Evolutionary conservation across 495 filamentous ascomycete genomes (phyloP), one percentile per base, ranked within the genome.

Genomic region (Penicilliopsis zonata): DNA sequence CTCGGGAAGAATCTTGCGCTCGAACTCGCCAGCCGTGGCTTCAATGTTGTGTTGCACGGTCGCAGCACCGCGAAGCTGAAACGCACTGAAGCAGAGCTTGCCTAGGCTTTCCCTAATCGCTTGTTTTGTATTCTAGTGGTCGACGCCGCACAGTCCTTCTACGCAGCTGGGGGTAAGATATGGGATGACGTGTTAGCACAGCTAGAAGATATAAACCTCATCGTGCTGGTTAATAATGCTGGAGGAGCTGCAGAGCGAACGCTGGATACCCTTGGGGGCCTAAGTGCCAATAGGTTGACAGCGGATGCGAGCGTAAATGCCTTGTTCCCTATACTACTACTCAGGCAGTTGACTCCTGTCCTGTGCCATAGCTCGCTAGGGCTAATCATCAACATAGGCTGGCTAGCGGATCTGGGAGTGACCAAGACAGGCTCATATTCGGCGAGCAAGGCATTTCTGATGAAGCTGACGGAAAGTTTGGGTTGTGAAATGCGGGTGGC

Each of bases 1-100:
- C 76, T 80, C 20, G 75, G 75, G n/a, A 57, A 55, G 20, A 55
- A 49, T 0, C 54, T 74, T 26, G 49, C 53, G 10, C 42, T 62
- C 20, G 66, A 72, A 36, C 59, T 75, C 28, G 67, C 65, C n/a
- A 27, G 23, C 0, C 42, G 49, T 9, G 72, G 72, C 15, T 77
- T 77, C 59, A 72, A 71, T 38, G 62, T 76, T 10, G 48, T 74
- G 4, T 36, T 77, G 5, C 70, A 76, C 44, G 72, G 72, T 10
- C 62, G 70, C 17, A 72, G 67, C 33, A 29, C 30, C 4, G 20
- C 38, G 15, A 76, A 75, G 37, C 59, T 75, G 1, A 31, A 42
- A 2, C 24, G 28, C 3, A 42, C 62, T 10, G 39, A 42, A 7
- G 26, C 18, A 1, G 48, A 55, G 13, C 45, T 69, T 0, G 8